A percentile compares a stretch with the other conserved stretches of the same genome.
phyloP scores from a whole-genome alignment of 495 filamentous ascomycete genomes.

The Neurospora discreta region DNA sequence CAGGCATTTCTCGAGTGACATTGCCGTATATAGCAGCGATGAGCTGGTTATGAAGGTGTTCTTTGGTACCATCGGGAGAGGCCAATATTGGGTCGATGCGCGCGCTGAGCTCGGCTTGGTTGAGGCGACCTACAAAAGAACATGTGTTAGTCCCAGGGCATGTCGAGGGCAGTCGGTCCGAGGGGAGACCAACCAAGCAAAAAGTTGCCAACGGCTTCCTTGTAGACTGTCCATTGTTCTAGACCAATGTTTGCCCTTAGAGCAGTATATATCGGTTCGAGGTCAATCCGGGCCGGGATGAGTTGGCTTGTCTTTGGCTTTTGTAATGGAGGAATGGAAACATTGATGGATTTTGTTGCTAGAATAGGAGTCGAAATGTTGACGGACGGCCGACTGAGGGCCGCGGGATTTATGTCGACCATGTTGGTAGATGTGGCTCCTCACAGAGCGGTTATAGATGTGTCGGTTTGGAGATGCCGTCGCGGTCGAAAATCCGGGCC shows the following conservation, averaged over 20 bases:
- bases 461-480: constrained; percentile 1
- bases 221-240: constrained; percentile 83
- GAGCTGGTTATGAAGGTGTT: constrained; percentile 87
- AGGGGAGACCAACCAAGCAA: constrained; percentile 48
- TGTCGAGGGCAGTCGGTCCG: constrained; percentile 4
- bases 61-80: constrained; percentile 55
- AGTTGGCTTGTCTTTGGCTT: constrained; percentile 59
- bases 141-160: neutral
- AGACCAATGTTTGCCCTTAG: constrained; percentile 66
- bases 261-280: constrained; percentile 80
- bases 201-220: constrained; percentile 69
- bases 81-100: constrained; percentile 60
- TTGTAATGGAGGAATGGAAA: constrained; percentile 43
- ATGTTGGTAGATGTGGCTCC: constrained; percentile 30
- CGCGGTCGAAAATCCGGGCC: constrained; percentile 3
- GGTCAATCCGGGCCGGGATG: constrained; percentile 65
- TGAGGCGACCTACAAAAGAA: constrained; percentile 53
- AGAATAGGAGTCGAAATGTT: constrained; percentile 52
- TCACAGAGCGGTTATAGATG: neutral
- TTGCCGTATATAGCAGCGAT: constrained; percentile 79
- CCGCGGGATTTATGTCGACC: constrained; percentile 79
- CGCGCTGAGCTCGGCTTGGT: constrained; percentile 71
- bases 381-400: constrained; percentile 57
- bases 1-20: constrained; percentile 75
- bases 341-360: constrained; percentile 48